Evolutionary conservation across 139 green algal species (phyloP).

Genomic region (Prasinococcaceae sp.): DNA sequence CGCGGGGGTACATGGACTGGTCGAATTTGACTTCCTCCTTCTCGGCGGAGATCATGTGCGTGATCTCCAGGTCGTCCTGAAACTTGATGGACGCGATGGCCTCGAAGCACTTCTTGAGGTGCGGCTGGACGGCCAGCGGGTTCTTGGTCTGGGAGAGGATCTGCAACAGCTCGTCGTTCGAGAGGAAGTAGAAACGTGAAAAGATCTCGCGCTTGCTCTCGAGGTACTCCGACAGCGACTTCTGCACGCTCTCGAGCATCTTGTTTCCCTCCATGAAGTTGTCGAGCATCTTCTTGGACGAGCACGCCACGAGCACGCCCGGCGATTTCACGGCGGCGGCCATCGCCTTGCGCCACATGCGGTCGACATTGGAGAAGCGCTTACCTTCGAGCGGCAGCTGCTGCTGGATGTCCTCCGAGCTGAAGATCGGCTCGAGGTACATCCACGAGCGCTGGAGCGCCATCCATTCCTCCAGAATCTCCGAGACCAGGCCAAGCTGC

Average conservation of each 20-base stretch:
- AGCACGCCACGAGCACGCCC: slow-evolving; percentile 20
- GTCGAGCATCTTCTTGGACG: slow-evolving; percentile 20
- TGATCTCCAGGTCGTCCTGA: slow-evolving; percentile 44
- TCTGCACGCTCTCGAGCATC: slow-evolving; percentile 31
- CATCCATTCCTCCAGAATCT: slow-evolving; percentile 65
- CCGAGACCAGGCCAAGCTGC: slow-evolving; percentile 47
- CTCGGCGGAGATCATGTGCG: slow-evolving; percentile 51
- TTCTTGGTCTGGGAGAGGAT: slow-evolving; percentile 36
- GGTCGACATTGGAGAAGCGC: slow-evolving; percentile 57
- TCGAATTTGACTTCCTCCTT: slow-evolving; percentile 24
- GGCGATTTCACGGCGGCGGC: slow-evolving; percentile 22
- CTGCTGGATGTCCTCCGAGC: slow-evolving; percentile 58
- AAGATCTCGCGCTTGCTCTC: slow-evolving; percentile 59
- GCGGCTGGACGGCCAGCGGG: slow-evolving; percentile 32
- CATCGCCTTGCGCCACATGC: slow-evolving; percentile 55
- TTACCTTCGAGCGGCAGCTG: slow-evolving; percentile 69
- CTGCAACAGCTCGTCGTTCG: slow-evolving; percentile 38
- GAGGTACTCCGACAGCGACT: slow-evolving; percentile 31
- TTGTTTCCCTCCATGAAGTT: slow-evolving; percentile 26
- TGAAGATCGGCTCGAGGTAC: slow-evolving; percentile 79
- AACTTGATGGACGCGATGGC: slow-evolving; percentile 64
- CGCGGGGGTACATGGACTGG: slow-evolving; percentile 35
- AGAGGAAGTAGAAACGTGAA: slow-evolving; percentile 39
- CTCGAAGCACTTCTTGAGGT: slow-evolving; percentile 76
- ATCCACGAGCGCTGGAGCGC: slow-evolving; percentile 58